Base-by-base conservation (phyloP, 1,284 basidiomycete genomes). In the Takashimella tepidaria region DNA sequence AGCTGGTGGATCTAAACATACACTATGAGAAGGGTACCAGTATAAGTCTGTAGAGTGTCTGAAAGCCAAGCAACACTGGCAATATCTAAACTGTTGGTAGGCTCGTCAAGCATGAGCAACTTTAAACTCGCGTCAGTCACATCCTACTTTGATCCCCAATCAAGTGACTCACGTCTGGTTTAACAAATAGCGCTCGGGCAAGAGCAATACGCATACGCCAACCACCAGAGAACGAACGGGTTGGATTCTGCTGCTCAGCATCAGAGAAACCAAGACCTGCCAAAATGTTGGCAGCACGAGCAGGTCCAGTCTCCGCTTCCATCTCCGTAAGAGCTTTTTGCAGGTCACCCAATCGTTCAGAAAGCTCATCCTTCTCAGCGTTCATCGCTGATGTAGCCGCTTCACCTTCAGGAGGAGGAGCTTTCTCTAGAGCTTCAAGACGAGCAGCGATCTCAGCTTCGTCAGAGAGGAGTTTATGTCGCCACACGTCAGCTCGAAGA, bases 141-240 rank as follows among this genome's bases (percentile, higher is more conserved):
- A 41, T n/a, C 22, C 41, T 41, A 20, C n/a, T 41, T 46, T 24
- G 25, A 21, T 51, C 16, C 42, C 31, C n/a, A 5, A 20, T 23
- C 5, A 13, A 5, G 3, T 8, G 24, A 63, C 71, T 53, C 60
- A 86, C 87, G 64, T 80, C 79, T 40, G 79, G 79, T 80, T 98
- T 97, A 61, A 98, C 96, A 68, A 98, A 98, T 49, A 98, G 81
- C 1, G 95, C 95, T 59, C 93, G 84, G 23, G 95, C 95, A 48
- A 98, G 86, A 13, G 96, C 89, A 57, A 98, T 93, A 75, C 96
- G 86, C 95, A 98, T 98, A 59, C 95, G 83, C 95, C 95, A 99
- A 79, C 96, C 95, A 80, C 96, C 95, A 73, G 91, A 96, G 80
- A 99, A 99, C 1, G 88, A 84, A 69, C 78, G 86, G 4, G 91